phyloP scores from a whole-genome alignment of 768 basidiomycete genomes.

The Cystofilobasidium macerans region DNA sequence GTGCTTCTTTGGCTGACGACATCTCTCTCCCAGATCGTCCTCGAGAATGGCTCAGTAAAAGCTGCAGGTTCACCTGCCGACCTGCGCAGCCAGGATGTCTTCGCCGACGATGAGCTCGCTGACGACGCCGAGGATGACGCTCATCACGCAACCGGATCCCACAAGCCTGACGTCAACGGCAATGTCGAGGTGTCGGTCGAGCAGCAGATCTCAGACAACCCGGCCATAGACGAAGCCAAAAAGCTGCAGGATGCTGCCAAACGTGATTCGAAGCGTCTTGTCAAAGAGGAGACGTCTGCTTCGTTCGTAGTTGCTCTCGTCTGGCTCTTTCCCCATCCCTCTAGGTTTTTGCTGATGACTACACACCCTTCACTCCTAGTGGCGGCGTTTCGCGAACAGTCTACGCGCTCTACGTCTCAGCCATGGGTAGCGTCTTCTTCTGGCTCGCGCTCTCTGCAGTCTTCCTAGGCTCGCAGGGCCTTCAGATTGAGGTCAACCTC shows the following conservation, averaged over 20 bases:
- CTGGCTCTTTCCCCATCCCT: background rate
- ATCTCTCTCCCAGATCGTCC: background rate
- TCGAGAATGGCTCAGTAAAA: slow-evolving; percentile 14
- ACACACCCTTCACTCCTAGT: background rate
- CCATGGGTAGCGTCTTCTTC: slow-evolving; percentile 25
- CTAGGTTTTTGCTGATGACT: background rate
- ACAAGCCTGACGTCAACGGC: background rate
- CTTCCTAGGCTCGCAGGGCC: slow-evolving; percentile 33
- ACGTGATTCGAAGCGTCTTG: slow-evolving; percentile 19
- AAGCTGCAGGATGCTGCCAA: slow-evolving; percentile 4
- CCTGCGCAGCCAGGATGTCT: background rate
- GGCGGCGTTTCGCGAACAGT: background rate
- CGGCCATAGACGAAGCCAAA: slow-evolving; percentile 8
- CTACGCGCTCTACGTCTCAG: background rate
- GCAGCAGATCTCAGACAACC: background rate
- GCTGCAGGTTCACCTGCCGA: slow-evolving; percentile 6
- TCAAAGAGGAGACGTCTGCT: slow-evolving; percentile 13
- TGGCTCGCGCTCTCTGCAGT: slow-evolving; percentile 34
- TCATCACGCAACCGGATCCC: background rate
- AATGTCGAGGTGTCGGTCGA: background rate
- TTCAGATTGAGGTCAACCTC: slow-evolving; percentile 35
- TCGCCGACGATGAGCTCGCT: slow-evolving; percentile 11
- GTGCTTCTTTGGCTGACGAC: background rate
- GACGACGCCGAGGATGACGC: slow-evolving; percentile 15
- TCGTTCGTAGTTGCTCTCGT: background rate